Evolutionary conservation across 495 filamentous ascomycete species (phyloP).

Genomic region (Penicillium manginii): DNA sequence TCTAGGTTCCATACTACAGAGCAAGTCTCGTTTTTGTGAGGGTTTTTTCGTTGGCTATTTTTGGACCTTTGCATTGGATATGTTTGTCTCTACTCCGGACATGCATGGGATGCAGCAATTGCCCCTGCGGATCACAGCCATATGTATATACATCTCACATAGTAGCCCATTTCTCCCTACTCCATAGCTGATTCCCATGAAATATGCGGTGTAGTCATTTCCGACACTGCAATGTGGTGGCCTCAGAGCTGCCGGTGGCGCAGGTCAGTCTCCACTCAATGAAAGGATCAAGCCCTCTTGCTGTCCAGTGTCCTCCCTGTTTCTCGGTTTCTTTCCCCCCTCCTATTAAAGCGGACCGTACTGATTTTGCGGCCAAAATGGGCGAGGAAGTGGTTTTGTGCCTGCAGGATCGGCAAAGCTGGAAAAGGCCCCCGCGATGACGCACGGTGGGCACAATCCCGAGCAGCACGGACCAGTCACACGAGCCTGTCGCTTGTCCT

Average conservation of each 20-base stretch:
- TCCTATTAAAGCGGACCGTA: not conserved
- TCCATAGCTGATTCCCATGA: not conserved
- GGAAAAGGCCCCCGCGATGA: conserved; percentile 3
- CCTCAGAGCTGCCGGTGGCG: conserved; percentile 5
- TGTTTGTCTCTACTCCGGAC: not conserved
- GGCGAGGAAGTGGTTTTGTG: not conserved
- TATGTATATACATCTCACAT: not conserved
- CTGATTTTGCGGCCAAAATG: not conserved
- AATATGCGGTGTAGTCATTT: conserved; percentile 21
- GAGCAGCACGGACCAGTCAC: not conserved
- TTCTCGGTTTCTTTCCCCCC: not conserved
- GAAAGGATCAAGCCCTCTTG: not conserved
- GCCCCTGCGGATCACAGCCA: conserved; percentile 4
- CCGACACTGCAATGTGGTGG: not conserved
- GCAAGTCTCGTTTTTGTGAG: conserved; percentile 2
- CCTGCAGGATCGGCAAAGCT: conserved; percentile 3
- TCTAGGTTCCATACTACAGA: not conserved
- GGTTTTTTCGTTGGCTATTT: not conserved
- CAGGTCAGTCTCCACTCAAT: conserved; percentile 2
- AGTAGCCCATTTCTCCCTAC: not conserved
- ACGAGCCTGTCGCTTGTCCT: not conserved
- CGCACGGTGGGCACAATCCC: not conserved
- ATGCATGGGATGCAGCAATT: conserved; percentile 11
- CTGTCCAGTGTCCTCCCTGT: not conserved
- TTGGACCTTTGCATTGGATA: not conserved